Evolutionary conservation across 176 grass and related monocot genomes (phyloP), one percentile per base, ranked within the genome.

Genomic region (Avena eriantha): DNA sequence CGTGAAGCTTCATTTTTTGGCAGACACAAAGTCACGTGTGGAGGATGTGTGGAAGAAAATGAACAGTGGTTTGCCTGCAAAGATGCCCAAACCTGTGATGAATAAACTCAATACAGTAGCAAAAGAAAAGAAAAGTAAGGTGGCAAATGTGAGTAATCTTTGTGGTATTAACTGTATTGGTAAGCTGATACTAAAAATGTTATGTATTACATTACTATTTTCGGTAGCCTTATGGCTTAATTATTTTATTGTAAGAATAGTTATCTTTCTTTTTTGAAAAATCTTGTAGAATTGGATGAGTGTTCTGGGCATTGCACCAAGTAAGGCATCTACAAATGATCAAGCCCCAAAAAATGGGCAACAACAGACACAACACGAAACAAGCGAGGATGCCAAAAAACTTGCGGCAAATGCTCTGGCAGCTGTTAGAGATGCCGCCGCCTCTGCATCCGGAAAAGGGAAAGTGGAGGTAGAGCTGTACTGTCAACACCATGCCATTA

Each of bases 1-100:
- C 31, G 53, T 87, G 69, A 72, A 41, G 18, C 49, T 79, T 83
- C 54, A 39, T 90, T 80, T 79, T 84, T 71, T 48, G 70, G 33
- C 73, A 99, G 97, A 89, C 70, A 80, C 85, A 73, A 94, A 90
- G 85, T 79, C 94, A 61, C 90, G 92, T 26, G 90, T 99, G 57
- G 94, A 99, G 21, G 97, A 97, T 90, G 48, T 87, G 19, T 99
- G 97, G 97, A 96, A 93, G 85, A 97, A 94, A 91, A 99, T 99
- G 94, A 99, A 99, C 85, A 86, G 87, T 45, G 97, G 94, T 41
- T 29, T 94, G 3, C 94, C 94, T 73, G 83, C 67, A 45, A 97
- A 92, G 72, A 63, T 89, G 82, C 89, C 90, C 68, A 97, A 91
- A 82, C 75, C 83, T 74, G 60, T 48, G 47, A 91, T 93, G 90